Evolutionary conservation across 169 alveolate genomes (phyloP), one percentile per base, ranked within the genome.

Genomic region (Plasmodium reichenowi): DNA sequence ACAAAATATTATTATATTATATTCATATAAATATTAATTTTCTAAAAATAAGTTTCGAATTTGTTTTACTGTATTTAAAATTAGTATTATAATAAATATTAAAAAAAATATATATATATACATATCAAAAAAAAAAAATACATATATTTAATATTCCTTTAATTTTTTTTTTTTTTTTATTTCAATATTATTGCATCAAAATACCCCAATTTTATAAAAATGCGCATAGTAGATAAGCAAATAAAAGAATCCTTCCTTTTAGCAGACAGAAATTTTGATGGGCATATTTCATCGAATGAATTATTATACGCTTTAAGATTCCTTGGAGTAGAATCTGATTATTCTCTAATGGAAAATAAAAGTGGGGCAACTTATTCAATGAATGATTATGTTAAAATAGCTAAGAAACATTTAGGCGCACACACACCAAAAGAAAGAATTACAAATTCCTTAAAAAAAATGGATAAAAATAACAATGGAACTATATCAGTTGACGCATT

Each of bases 231-330:
- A 32, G 50, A 73, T 70, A 32, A 72, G 17, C 5, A 68, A 71
- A 83, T 83, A 58, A 83, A 32, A 22, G 91, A 83, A 24, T 83
- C 91, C 20, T 83, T 83, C 50, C 12, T n/a, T 47, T 29, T 71
- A 59, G 24, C 71, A 59, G 91, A 83, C 52, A 24, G 22, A 29
- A 63, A 83, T 52, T 29, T 64, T 12, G 91, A 67, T 32, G 91
- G 91, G 9, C 60, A 1, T 15, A 20, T 83, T 17, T 43, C 86
- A 20, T 38, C 17, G 7, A 38, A 38, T 54, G 91, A 83, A 17
- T 63, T 83, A 22, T 45, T 83, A 29, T 83, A 83, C 70, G 91
- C 86, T 54, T 20, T 83, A 83, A 67, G 91, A 38, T 45, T 68
- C 64, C 26, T 83, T 29, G 91, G 91, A 32, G 45, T 83, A 2